Evolutionary conservation across 2,329 filamentous ascomycete genomes (phyloP).

Genomic region (Pestalotiopsis sp.): DNA sequence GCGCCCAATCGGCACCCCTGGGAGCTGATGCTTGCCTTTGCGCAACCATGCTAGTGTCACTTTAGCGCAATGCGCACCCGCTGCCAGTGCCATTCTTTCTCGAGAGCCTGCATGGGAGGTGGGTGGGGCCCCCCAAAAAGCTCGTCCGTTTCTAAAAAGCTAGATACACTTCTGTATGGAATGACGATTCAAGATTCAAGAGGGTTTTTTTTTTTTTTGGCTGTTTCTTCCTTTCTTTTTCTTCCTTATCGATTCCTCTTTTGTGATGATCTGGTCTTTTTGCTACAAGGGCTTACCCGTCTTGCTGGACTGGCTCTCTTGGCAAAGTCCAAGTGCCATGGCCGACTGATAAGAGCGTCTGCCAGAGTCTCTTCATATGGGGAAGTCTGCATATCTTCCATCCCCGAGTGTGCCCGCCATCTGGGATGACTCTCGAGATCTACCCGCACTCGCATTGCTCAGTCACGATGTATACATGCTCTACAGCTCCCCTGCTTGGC

Average conservation of each 20-base stretch:
- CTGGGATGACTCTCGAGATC: not conserved
- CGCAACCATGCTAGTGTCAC: slow-evolving; percentile 2
- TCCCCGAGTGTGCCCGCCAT: not conserved
- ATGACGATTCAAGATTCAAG: slow-evolving; percentile 5
- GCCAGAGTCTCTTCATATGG: not conserved
- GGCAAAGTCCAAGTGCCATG: too few species aligned
- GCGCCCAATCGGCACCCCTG: not conserved
- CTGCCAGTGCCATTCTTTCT: slow-evolving; percentile 8
- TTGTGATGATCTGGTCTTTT: slow-evolving; percentile 12
- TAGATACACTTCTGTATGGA: not conserved
- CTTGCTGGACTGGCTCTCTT: not conserved
- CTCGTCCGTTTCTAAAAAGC: not conserved
- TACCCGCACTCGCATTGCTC: not conserved
- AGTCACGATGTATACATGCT: not conserved
- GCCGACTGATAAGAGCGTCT: too few species aligned
- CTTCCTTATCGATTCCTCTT: not conserved
- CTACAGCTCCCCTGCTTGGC: not conserved
- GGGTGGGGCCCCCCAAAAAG: not conserved
- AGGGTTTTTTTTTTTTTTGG: not conserved
- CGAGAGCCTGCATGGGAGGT: slow-evolving; percentile 1
- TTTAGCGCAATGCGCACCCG: slow-evolving; percentile 9
- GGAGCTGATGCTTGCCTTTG: slow-evolving; percentile 8
- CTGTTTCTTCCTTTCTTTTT: not conserved
- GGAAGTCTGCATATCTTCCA: not conserved
- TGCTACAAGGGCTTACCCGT: not conserved